phyloP scores from a whole-genome alignment of 2,329 filamentous ascomycete species.

The Colletotrichum sp. region DNA sequence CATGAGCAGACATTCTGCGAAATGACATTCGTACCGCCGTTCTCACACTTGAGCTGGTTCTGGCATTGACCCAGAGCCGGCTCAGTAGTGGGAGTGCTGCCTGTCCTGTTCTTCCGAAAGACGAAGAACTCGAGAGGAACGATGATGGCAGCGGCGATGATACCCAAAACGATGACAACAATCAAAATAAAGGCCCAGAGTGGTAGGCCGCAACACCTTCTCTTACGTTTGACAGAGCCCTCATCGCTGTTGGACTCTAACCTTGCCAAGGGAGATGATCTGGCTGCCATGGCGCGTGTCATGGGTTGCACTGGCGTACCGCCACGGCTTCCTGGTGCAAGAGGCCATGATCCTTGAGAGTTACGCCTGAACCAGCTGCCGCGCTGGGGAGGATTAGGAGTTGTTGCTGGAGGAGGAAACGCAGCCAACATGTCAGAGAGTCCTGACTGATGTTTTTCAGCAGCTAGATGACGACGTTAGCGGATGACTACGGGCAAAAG shows the following conservation, averaged over 20 bases:
- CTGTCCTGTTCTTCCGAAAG: slow-evolving; percentile 51
- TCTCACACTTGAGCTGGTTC: slow-evolving; percentile 69
- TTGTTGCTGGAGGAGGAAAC: slow-evolving; percentile 61
- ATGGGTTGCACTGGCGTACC: slow-evolving; percentile 8
- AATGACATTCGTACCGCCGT: slow-evolving; percentile 80
- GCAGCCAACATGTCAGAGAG: slow-evolving; percentile 70
- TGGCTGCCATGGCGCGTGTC: slow-evolving; percentile 14
- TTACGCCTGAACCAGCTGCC: slow-evolving; percentile 45
- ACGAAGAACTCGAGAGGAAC: slow-evolving; percentile 74
- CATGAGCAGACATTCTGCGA: slow-evolving; percentile 77
- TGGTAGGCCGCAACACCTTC: slow-evolving; percentile 84
- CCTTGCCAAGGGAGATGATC: not conserved
- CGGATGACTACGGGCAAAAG: not conserved
- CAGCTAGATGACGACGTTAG: slow-evolving; percentile 31
- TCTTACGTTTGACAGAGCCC: slow-evolving; percentile 41
- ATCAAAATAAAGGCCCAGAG: slow-evolving; percentile 76
- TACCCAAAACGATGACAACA: slow-evolving; percentile 67
- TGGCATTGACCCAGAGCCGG: slow-evolving; percentile 59
- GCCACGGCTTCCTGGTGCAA: slow-evolving; percentile 33
- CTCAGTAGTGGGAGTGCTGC: slow-evolving; percentile 30
- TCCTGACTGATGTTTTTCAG: slow-evolving; percentile 55
- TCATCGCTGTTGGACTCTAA: slow-evolving; percentile 26
- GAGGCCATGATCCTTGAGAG: slow-evolving; percentile 51
- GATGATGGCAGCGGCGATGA: slow-evolving; percentile 82
- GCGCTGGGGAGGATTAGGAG: slow-evolving; percentile 52